Percentiles rank a stretch among this genome's conserved stretches.
phyloP scores from a whole-genome alignment of 2,329 filamentous ascomycete species.

The Lojkania enalia region DNA sequence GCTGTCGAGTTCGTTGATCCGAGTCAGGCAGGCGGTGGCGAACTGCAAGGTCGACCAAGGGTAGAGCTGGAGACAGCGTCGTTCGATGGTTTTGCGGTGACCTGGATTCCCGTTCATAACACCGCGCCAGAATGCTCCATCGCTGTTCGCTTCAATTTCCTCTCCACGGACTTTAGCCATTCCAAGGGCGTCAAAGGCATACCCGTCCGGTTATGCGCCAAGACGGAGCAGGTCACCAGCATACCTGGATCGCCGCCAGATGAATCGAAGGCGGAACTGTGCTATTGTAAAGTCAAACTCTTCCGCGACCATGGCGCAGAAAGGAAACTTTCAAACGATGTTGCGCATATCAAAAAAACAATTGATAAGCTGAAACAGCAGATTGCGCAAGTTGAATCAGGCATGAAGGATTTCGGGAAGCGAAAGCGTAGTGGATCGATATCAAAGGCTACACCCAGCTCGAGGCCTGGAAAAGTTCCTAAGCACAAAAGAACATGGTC shows the following conservation, averaged over 20 bases:
- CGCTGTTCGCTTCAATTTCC: conserved; percentile 94
- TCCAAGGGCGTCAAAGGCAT: conserved; percentile 99
- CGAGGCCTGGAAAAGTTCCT: conserved; percentile 73
- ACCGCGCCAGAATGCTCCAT: conserved; percentile 77
- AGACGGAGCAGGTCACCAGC: conserved; percentile 71
- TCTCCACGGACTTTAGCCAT: conserved; percentile 98
- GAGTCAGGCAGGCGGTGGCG: conserved; percentile 58
- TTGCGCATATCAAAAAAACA: conserved; percentile 92
- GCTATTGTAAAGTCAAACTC: conserved; percentile 95
- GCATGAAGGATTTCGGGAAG: conserved; percentile 63
- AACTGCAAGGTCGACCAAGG: conserved; percentile 51
- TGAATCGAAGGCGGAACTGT: conserved; percentile 66
- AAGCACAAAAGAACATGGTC: conserved; percentile 97
- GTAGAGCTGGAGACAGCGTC: conserved; percentile 65
- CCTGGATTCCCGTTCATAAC: conserved; percentile 74
- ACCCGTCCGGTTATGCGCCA: conserved; percentile 87
- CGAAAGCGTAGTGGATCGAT: conserved; percentile 61
- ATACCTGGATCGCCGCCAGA: conserved; percentile 52
- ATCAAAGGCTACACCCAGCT: conserved; percentile 53
- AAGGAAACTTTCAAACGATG: conserved; percentile 90
- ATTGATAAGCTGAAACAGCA: conserved; percentile 97
- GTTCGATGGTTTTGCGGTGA: conserved; percentile 91
- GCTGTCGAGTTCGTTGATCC: conserved; percentile 90
- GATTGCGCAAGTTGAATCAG: conserved; percentile 72
- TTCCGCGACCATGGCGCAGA: conserved; percentile 96